These are phyloP conservation scores for Ramalina peruviana DNA, from an alignment of 495 filamentous ascomycete species.

Conservation along the genomic window DNA sequence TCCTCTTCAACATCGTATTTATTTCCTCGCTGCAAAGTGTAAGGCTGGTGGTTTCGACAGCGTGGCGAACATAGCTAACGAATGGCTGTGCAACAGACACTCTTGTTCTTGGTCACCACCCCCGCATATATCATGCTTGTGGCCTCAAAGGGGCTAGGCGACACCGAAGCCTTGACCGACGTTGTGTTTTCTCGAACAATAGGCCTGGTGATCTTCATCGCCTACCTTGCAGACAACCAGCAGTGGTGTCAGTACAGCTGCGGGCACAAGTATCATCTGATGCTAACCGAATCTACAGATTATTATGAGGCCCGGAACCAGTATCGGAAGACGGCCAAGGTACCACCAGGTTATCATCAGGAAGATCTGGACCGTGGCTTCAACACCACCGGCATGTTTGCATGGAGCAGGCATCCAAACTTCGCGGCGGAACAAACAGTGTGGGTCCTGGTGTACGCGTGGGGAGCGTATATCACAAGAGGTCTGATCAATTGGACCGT, in stretches of 20 bases:
- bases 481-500: constrained; percentile 65
- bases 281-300: constrained; percentile 23
- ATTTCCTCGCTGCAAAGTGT: constrained; percentile 77
- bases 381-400: constrained; percentile 72
- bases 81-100: constrained; percentile 19
- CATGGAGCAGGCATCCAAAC: constrained; percentile 80
- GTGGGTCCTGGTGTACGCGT: constrained; percentile 78
- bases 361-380: constrained; percentile 89
- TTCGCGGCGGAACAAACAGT: constrained; percentile 85
- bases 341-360: constrained; percentile 39
- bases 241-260: constrained; percentile 57
- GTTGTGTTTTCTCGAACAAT: constrained; percentile 50
- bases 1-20: constrained; percentile 75
- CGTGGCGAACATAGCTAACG: neutral
- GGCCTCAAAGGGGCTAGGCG: constrained; percentile 27
- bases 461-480: constrained; percentile 62
- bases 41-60: constrained; percentile 16
- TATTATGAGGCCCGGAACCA: constrained; percentile 69
- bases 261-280: neutral
- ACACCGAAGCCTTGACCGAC: constrained; percentile 42
- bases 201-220: constrained; percentile 56
- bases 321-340: constrained; percentile 58
- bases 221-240: constrained; percentile 78
- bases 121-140: constrained; percentile 75
- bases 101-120: constrained; percentile 59